phyloP scores from a whole-genome alignment of 345 rosid genomes.

The Diplotaxis tenuifolia region DNA sequence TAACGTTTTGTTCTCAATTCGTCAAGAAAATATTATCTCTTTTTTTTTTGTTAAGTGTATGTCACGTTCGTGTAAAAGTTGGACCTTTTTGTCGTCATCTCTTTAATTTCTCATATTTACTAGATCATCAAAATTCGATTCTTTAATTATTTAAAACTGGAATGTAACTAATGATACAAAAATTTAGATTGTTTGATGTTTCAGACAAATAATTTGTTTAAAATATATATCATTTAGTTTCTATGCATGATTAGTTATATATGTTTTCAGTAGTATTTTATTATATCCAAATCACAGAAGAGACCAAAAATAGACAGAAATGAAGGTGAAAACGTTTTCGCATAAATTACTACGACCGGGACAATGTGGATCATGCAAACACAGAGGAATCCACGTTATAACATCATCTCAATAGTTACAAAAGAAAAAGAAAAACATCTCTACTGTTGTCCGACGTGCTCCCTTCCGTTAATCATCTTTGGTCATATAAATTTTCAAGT shows the following conservation, averaged over 20 bases:
- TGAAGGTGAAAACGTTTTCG: constrained; percentile 17
- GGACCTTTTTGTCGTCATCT: neutral
- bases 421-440: constrained; percentile 2
- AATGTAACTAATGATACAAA: neutral
- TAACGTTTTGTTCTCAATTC: constrained; percentile 2
- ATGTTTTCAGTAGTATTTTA: neutral
- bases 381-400: constrained; percentile 33
- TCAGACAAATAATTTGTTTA: neutral
- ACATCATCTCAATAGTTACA: neutral
- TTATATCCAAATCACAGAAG: constrained; percentile 24
- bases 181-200: neutral
- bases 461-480: neutral
- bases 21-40: neutral
- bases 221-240: neutral
- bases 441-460: constrained; percentile 12
- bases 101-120: neutral
- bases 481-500: neutral
- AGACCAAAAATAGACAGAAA: constrained; percentile 27
- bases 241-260: neutral
- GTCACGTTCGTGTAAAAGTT: constrained; percentile 29
- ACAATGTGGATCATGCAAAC: constrained; percentile 34
- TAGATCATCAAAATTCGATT: neutral
- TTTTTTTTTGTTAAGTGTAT: no score
- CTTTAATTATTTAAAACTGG: neutral
- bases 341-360: neutral